These are phyloP conservation scores for Exidia glandulosa DNA, from an alignment of 768 basidiomycete species.

Conservation along the genomic window DNA sequence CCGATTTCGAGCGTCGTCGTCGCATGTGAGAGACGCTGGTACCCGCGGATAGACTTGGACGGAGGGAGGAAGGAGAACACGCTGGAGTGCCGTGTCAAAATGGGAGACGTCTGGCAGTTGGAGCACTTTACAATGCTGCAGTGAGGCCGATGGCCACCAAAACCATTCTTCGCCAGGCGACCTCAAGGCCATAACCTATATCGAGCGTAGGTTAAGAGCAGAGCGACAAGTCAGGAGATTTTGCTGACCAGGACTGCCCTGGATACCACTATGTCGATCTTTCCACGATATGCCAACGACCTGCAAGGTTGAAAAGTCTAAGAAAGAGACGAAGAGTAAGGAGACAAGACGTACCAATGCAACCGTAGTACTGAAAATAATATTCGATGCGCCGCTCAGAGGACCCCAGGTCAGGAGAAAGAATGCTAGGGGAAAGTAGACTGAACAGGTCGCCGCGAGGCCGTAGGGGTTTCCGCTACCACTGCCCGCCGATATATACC, in stretches of 20 bases:
- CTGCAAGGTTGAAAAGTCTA: slow-evolving; percentile 20
- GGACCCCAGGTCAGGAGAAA: slow-evolving; percentile 15
- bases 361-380: slow-evolving; percentile 51
- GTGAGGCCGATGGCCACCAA: slow-evolving; percentile 60
- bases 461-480: slow-evolving; percentile 56
- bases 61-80: slow-evolving; percentile 65
- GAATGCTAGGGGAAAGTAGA: slow-evolving; percentile 24
- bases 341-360: slow-evolving; percentile 37
- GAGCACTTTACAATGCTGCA: slow-evolving; percentile 54
- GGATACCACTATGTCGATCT: slow-evolving; percentile 36
- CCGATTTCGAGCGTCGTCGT: slow-evolving; percentile 61
- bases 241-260: slow-evolving; percentile 32
- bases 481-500: slow-evolving; percentile 60
- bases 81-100: slow-evolving; percentile 21
- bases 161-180: slow-evolving; percentile 54
- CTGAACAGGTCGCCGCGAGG: slow-evolving; percentile 52
- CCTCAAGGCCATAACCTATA: slow-evolving; percentile 40
- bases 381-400: neutral
- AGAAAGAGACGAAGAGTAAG: neutral
- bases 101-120: slow-evolving; percentile 9
- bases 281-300: slow-evolving; percentile 68
- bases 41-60: slow-evolving; percentile 61
- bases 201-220: neutral
- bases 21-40: slow-evolving; percentile 59
- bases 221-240: too few species aligned